Base-by-base conservation (phyloP, 441 rosid genomes). In the Raphanus hybrid region DNA sequence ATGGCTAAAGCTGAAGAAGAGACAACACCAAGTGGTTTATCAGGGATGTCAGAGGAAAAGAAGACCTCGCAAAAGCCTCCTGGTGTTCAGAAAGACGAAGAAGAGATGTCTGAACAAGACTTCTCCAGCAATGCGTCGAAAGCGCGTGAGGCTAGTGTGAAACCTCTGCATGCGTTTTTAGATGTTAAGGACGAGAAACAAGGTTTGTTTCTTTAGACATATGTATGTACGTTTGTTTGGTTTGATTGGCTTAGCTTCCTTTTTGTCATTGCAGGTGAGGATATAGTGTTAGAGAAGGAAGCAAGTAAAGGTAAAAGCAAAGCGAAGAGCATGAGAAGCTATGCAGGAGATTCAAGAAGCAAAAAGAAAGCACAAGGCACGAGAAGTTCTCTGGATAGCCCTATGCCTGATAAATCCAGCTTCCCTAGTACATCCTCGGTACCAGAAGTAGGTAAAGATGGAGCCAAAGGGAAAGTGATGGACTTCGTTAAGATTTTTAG, bases 401-500 rank as follows among this genome's bases (percentile, higher is more conserved):
- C 58, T 26, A 83, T 78, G 76, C 81, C 69, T 11, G 78, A 77
- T 65, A 83, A 84, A 84, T 41, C 78, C 60, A 70, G 78, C 64
- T 26, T 29, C 7, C 84, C 72, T 54, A 78, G 79, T 50, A 77
- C 88, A 12, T 76, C 39, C 7, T 78, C 69, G 26, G 71, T 75
- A n/a, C 55, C 59, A 20, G 88, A 86, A 57, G 73, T 50, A 26
- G 83, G 78, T 64, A 89, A 84, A 79, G 80, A 66, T 64, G 83
- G 84, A 80, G 83, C 14, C 32, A 85, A 69, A 68, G 93, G 93
- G 81, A 96, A 86, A 83, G 94, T 96, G 63, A 90, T 83, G 80
- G 97, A 92, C 20, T 90, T 91, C 70, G 85, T 93, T 55, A 90
- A 89, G 74, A 84, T 89, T 45, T 93, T 91, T 85, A 90, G 81